These are phyloP conservation scores for Ilex asprella DNA, from an alignment of 257 asterid genomes.

Conservation along the genomic window DNA sequence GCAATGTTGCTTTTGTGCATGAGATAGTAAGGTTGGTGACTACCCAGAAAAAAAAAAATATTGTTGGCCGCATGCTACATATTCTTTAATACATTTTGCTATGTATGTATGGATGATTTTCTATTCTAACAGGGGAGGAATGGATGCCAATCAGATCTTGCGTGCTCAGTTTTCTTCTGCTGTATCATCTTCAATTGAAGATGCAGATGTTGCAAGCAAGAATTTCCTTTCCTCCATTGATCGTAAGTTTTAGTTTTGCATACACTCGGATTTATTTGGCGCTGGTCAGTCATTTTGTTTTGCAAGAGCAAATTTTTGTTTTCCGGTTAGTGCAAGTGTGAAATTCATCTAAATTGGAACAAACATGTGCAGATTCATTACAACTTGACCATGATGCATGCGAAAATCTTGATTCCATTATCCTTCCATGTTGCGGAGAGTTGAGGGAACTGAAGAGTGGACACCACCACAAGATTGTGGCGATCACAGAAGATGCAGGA, in stretches of 20 bases:
- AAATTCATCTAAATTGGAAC: neutral
- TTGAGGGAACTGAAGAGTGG: slow-evolving; percentile 73
- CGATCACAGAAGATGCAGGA: slow-evolving; percentile 78
- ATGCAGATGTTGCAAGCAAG: slow-evolving; percentile 73
- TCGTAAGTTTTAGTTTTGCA: slow-evolving; percentile 39
- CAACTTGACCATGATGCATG: slow-evolving; percentile 94
- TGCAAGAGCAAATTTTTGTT: no score
- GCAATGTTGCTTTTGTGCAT: slow-evolving; percentile 62
- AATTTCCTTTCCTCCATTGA: slow-evolving; percentile 76
- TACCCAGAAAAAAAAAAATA: neutral
- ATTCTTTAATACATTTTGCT: slow-evolving; percentile 5
- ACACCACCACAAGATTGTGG: slow-evolving; percentile 69
- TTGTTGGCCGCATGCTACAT: neutral
- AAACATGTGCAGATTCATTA: slow-evolving; percentile 54
- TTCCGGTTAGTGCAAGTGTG: neutral
- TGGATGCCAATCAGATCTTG: slow-evolving; percentile 62
- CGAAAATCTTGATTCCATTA: slow-evolving; percentile 66
- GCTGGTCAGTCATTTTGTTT: neutral
- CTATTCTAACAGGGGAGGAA: slow-evolving; percentile 57
- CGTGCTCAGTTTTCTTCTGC: slow-evolving; percentile 66
- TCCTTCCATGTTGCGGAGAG: slow-evolving; percentile 78
- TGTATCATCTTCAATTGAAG: slow-evolving; percentile 67
- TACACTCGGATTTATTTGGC: neutral
- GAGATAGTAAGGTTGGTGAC: slow-evolving; percentile 62
- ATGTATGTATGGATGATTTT: slow-evolving; percentile 2